Conservation (phyloP, 1,284 basidiomycete genomes). For the Heterobasidion irregulare region DNA sequence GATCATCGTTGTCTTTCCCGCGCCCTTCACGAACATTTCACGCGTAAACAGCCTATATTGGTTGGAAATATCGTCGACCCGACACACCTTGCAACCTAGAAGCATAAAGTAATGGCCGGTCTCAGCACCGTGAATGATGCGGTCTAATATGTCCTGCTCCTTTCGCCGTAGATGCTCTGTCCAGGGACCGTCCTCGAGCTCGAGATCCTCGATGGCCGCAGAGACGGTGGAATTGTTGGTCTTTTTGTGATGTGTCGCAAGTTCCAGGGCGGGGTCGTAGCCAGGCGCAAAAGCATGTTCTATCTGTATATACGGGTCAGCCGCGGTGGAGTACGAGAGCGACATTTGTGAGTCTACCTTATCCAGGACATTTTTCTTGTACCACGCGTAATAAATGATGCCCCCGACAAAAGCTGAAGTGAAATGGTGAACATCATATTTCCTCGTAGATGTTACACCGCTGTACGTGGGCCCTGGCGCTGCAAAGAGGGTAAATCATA, state of each 20-base stretch:
- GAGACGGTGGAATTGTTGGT: slow-evolving; percentile 10
- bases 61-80: neutral
- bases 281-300: slow-evolving; percentile 57
- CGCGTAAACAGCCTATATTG: neutral
- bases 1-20: slow-evolving; percentile 74
- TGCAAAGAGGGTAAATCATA: neutral
- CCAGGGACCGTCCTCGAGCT: slow-evolving; percentile 36
- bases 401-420: slow-evolving; percentile 61
- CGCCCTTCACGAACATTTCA: slow-evolving; percentile 27
- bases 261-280: slow-evolving; percentile 74
- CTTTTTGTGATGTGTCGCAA: slow-evolving; percentile 39
- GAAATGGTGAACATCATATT: neutral
- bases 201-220: slow-evolving; percentile 25
- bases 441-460: neutral
- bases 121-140: slow-evolving; percentile 68
- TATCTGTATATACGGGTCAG: slow-evolving; percentile 29
- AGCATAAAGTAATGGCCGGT: slow-evolving; percentile 70
- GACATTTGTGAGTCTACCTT: slow-evolving; percentile 36
- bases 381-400: slow-evolving; percentile 66
- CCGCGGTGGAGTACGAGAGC: neutral
- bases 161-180: slow-evolving; percentile 56
- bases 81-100: slow-evolving; percentile 62
- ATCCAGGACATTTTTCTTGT: slow-evolving; percentile 72
- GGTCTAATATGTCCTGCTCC: slow-evolving; percentile 72
- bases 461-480: neutral